Evolutionary conservation across 2,329 filamentous ascomycete species (phyloP).

Genomic region (Exserohilum rostratum): DNA sequence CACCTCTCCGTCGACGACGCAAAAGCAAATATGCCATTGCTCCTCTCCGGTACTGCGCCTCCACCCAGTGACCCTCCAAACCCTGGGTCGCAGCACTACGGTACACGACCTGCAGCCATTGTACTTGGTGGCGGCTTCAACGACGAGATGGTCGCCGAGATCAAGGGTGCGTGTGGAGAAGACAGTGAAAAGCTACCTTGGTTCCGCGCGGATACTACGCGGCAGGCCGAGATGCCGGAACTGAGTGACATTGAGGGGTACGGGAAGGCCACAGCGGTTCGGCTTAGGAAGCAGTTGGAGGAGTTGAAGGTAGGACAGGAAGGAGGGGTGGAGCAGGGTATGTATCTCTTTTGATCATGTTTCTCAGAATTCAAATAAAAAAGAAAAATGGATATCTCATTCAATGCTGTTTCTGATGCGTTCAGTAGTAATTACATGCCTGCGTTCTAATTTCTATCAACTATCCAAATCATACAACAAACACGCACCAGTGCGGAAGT

Average conservation of each 20-base stretch:
- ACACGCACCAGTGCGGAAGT: conserved; percentile 83
- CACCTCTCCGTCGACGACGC: conserved; percentile 15
- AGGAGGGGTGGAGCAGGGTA: conserved; percentile 2
- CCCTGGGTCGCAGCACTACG: background rate
- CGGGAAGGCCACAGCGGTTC: conserved; percentile 6
- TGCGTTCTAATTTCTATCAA: conserved; percentile 16
- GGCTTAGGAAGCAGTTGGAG: conserved; percentile 14
- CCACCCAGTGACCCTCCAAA: background rate
- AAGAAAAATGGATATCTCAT: background rate
- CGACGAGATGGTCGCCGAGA: background rate
- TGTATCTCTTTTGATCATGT: conserved; percentile 10
- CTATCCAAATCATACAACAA: conserved; percentile 79
- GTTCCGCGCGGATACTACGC: conserved; percentile 11
- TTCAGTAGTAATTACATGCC: too few species aligned
- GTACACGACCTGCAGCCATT: background rate
- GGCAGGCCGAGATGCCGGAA: conserved; percentile 1
- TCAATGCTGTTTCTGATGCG: too few species aligned
- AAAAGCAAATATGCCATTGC: conserved; percentile 11
- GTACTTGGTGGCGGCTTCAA: conserved; percentile 3
- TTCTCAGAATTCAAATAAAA: too few species aligned
- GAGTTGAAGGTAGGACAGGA: conserved; percentile 10
- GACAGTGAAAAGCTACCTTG: conserved; percentile 8
- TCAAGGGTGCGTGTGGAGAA: conserved; percentile 4
- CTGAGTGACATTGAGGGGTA: conserved; percentile 10
- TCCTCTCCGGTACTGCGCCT: background rate